A percentile compares a stretch with the other conserved stretches of the same genome.
These are phyloP conservation scores for Leishmania major DNA, from an alignment of 208 protist genomes.

Conservation along the genomic window DNA sequence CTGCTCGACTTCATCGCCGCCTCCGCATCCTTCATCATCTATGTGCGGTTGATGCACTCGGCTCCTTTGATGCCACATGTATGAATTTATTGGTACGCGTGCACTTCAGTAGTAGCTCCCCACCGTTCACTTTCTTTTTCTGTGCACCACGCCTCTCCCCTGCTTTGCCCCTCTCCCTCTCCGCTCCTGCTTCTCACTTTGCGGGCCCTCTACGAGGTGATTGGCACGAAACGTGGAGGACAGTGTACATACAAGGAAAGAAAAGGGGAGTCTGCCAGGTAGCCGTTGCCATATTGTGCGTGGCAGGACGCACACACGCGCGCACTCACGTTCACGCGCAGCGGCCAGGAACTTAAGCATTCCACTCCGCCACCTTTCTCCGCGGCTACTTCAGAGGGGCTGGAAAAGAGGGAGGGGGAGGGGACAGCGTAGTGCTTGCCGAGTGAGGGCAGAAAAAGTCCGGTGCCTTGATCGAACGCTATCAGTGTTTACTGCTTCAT, in stretches of 20 bases:
- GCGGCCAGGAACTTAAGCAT: not conserved
- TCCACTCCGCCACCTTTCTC: conserved; percentile 1
- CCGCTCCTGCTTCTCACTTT: not conserved
- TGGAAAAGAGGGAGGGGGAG: not conserved
- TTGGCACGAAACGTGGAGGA: conserved; percentile 1
- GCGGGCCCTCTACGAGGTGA: conserved; percentile 3
- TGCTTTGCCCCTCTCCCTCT: not conserved
- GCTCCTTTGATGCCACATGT: not conserved
- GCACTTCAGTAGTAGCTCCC: not conserved
- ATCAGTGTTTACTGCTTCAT: not conserved
- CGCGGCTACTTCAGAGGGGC: not conserved
- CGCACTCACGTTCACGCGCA: not conserved
- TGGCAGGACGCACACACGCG: conserved; percentile 4
- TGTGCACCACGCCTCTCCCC: not conserved
- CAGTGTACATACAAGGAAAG: not conserved
- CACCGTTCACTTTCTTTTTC: not conserved
- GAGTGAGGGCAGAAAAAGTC: not conserved
- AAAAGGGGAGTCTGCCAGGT: not conserved
- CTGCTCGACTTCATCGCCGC: conserved; percentile 3
- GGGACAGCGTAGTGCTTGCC: not conserved
- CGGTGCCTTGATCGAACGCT: not conserved
- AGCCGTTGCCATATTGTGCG: not conserved
- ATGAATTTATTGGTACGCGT: not conserved
- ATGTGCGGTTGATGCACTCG: not conserved
- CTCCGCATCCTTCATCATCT: not conserved